Percentiles rank a stretch among this genome's conserved stretches.
These are phyloP conservation scores for Vigna mungo DNA, from an alignment of 306 rosid species.

Conservation along the genomic window DNA sequence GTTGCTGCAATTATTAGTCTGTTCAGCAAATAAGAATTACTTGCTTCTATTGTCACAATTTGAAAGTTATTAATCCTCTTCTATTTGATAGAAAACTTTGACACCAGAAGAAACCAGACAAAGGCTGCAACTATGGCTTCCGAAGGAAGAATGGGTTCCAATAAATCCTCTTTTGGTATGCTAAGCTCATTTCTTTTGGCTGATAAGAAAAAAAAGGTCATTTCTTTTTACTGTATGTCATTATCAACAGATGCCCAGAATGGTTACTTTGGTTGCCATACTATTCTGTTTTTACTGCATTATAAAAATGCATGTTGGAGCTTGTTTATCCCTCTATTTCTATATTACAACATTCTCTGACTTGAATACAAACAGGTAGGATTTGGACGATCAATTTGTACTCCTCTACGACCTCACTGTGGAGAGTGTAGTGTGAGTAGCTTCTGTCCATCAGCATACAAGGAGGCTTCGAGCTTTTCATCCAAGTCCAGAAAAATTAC, in stretches of 20 bases:
- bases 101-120: conserved; percentile 89
- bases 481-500: conserved; percentile 57
- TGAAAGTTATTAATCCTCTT: conserved; percentile 40
- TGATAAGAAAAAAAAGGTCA: too few relatives aligned
- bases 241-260: neutral
- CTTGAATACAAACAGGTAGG: conserved; percentile 61
- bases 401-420: conserved; percentile 80
- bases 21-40: neutral
- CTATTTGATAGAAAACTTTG: conserved; percentile 68
- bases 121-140: conserved; percentile 87
- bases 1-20: neutral
- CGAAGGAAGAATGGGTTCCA: conserved; percentile 91
- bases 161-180: conserved; percentile 95
- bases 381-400: conserved; percentile 85
- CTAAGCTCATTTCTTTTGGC: conserved; percentile 23
- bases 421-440: conserved; percentile 64
- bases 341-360: conserved; percentile 7
- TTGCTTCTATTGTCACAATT: conserved; percentile 2
- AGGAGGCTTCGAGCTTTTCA: conserved; percentile 56
- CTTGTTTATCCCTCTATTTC: neutral
- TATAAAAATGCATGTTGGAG: neutral
- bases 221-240: neutral
- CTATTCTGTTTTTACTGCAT: neutral
- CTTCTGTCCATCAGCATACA: conserved; percentile 83
- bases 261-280: neutral